phyloP scores from a whole-genome alignment of 140 eudicot species.

The Bidens hawaiensis region DNA sequence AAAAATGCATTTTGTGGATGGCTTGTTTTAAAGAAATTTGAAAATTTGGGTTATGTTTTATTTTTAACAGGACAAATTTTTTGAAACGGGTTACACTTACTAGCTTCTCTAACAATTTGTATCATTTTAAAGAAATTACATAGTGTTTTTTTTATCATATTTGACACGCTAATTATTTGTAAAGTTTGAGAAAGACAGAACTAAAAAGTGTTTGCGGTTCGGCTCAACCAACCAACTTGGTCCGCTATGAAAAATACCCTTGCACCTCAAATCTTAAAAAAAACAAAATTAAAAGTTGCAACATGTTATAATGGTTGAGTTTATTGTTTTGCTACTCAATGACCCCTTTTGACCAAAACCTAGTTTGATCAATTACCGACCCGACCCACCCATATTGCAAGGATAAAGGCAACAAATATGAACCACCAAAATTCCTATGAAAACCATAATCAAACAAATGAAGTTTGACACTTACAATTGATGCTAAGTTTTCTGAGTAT shows the following conservation, averaged over 20 bases:
- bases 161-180: neutral
- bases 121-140: neutral
- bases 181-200: neutral
- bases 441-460: neutral
- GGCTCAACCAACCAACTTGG: neutral
- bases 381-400: too few species aligned
- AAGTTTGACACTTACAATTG: slow-evolving; percentile 46
- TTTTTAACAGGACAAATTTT: neutral
- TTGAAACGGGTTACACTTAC: neutral
- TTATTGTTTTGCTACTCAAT: neutral
- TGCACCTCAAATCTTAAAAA: neutral
- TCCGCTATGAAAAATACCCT: neutral
- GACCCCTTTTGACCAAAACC: too few species aligned
- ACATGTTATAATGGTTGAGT: too few species aligned
- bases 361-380: too few species aligned
- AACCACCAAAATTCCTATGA: too few species aligned
- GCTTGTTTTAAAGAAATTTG: neutral
- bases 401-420: too few species aligned
- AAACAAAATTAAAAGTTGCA: too few species aligned
- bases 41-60: neutral
- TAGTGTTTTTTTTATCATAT: neutral
- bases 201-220: neutral
- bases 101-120: neutral
- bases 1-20: neutral
- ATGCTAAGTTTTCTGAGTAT: slow-evolving; percentile 66